Evolutionary conservation across 371 early-diverging fungal genomes (phyloP).

Genomic region (Mortierella sp.): DNA sequence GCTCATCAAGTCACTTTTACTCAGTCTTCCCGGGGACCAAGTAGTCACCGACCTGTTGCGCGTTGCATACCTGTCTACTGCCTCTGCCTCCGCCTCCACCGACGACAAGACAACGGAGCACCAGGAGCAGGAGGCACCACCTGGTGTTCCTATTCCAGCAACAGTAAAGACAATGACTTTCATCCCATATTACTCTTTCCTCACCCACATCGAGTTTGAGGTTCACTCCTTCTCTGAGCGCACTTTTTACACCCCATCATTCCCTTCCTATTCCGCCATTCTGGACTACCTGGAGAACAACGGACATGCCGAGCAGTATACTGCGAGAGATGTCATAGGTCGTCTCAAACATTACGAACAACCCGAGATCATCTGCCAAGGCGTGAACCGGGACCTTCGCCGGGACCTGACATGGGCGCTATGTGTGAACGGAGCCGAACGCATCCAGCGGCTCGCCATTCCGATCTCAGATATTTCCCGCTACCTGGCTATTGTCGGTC

Average conservation of each 20-base stretch:
- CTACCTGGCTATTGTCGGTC: background rate
- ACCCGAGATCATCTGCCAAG: background rate
- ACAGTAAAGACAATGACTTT: background rate
- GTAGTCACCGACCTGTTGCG: background rate
- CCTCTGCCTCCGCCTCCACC: too few relatives aligned
- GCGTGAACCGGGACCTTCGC: background rate
- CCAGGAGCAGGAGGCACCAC: too few relatives aligned
- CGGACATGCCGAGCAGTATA: background rate
- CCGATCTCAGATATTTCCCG: conserved; percentile 1
- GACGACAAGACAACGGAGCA: too few relatives aligned
- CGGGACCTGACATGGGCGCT: background rate
- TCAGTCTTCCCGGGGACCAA: background rate
- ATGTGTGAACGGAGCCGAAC: background rate
- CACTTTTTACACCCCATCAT: too few relatives aligned
- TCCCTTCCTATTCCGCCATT: too few relatives aligned
- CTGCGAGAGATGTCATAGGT: background rate
- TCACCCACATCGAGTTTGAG: background rate
- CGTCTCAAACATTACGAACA: background rate
- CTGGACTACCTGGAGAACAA: background rate
- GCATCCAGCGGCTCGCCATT: background rate
- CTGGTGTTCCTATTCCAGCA: too few relatives aligned
- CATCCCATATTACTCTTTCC: background rate
- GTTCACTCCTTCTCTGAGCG: too few relatives aligned
- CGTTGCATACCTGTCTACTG: background rate
- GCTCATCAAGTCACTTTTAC: too few relatives aligned